phyloP scores from a whole-genome alignment of 257 asterid genomes.

The Solanum pimpinellifolium region DNA sequence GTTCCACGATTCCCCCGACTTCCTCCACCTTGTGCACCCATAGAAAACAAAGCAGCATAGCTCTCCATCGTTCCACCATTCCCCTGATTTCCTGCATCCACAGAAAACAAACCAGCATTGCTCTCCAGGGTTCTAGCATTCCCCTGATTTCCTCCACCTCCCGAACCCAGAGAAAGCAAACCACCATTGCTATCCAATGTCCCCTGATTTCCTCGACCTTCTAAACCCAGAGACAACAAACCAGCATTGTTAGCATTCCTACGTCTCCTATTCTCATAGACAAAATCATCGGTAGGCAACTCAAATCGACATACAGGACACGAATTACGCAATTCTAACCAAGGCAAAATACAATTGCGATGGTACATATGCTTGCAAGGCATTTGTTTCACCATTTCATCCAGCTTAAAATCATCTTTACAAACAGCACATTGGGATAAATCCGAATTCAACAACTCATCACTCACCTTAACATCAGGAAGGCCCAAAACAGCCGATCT shows the following conservation, averaged over 20 bases:
- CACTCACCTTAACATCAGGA: slow-evolving; percentile 15
- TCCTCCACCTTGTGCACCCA: too few relatives aligned
- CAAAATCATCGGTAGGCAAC: neutral
- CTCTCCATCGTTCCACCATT: too few relatives aligned
- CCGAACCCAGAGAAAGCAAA: too few relatives aligned
- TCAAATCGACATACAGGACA: slow-evolving; percentile 19
- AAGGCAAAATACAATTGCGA: slow-evolving; percentile 21
- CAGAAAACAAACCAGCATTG: too few relatives aligned
- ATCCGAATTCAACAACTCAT: neutral
- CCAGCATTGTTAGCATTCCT: neutral
- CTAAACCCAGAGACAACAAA: too few relatives aligned
- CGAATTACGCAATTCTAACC: slow-evolving; percentile 36
- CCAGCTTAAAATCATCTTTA: slow-evolving; percentile 20
- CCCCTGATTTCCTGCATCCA: too few relatives aligned
- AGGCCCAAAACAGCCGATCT: slow-evolving; percentile 16
- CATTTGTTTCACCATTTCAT: slow-evolving; percentile 22
- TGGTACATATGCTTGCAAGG: slow-evolving; percentile 37
- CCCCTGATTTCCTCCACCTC: too few relatives aligned
- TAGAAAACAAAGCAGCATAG: too few relatives aligned
- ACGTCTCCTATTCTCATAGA: neutral
- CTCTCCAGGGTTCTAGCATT: too few relatives aligned
- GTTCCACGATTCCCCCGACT: too few relatives aligned
- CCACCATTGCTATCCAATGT: too few relatives aligned
- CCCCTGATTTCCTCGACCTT: too few relatives aligned
- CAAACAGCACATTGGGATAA: slow-evolving; percentile 34